Evolutionary conservation across 352 stramenopile genomes (phyloP).

Genomic region (Thraustochytrium striatum): DNA sequence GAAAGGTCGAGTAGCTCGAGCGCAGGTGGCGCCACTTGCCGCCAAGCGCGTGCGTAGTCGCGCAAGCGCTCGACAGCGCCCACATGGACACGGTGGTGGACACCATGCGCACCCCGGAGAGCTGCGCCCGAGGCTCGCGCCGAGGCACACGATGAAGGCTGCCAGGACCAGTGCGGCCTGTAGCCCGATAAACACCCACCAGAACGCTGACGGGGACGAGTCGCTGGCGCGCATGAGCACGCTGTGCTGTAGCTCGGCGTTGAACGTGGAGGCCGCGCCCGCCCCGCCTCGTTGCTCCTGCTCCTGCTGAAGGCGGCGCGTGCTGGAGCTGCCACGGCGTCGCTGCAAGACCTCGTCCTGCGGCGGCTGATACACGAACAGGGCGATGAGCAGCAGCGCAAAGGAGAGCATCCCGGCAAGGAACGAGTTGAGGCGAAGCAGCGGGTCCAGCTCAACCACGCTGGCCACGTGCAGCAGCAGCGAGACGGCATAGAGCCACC

Average conservation of each 20-base stretch:
- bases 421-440: conserved; percentile 25
- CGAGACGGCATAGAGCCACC: conserved; percentile 14
- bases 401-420: not conserved
- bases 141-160: conserved; percentile 20
- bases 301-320: not conserved
- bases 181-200: conserved; percentile 43
- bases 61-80: not conserved
- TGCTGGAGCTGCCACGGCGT: not conserved
- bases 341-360: not conserved
- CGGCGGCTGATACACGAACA: conserved; percentile 31
- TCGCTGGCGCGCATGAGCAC: conserved; percentile 24
- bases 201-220: not conserved
- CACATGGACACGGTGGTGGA: conserved; percentile 29
- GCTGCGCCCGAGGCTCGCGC: not conserved
- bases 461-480: conserved; percentile 5
- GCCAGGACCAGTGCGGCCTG: conserved; percentile 6
- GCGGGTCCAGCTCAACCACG: conserved; percentile 9
- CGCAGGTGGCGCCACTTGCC: conserved; percentile 43
- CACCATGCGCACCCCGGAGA: conserved; percentile 27
- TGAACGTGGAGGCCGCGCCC: conserved; percentile 12
- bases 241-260: conserved; percentile 2
- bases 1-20: conserved; percentile 11
- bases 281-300: not conserved
- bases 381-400: conserved; percentile 15
- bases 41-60: conserved; percentile 36